A percentile compares a stretch with the other conserved stretches of the same genome.
phyloP scores from a whole-genome alignment of 1,284 basidiomycete genomes.

The Golubevia sp. region DNA sequence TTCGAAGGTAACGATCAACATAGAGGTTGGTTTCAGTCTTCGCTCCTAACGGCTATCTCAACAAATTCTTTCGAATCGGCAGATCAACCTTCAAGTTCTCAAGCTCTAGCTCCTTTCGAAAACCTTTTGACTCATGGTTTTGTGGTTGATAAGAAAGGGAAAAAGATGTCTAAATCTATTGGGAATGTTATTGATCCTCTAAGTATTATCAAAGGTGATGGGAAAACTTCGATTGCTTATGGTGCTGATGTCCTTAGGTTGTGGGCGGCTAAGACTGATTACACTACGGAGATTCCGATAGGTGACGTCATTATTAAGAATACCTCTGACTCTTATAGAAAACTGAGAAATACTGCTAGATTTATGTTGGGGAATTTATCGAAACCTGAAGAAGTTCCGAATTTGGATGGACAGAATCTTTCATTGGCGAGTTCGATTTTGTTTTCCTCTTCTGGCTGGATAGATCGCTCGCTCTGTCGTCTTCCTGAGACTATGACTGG shows the following conservation, averaged over 20 bases:
- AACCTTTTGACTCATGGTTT: slow-evolving; percentile 94
- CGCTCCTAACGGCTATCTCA: slow-evolving; percentile 81
- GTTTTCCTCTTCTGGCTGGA: too few relatives aligned
- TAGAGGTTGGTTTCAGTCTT: slow-evolving; percentile 98
- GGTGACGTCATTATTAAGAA: slow-evolving; percentile 79
- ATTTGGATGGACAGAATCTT: slow-evolving; percentile 18
- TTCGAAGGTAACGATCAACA: slow-evolving; percentile 97
- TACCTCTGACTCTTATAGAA: slow-evolving; percentile 77
- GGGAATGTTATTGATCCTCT: slow-evolving; percentile 90
- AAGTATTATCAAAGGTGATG: slow-evolving; percentile 76
- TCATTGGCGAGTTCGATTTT: slow-evolving; percentile 12
- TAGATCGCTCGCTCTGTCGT: not conserved
- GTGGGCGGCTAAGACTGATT: slow-evolving; percentile 92
- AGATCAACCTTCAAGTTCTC: not conserved
- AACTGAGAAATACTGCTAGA: slow-evolving; percentile 84
- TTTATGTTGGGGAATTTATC: slow-evolving; percentile 80
- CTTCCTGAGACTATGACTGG: slow-evolving; percentile 61
- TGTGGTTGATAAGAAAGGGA: slow-evolving; percentile 85
- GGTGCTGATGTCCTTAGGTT: slow-evolving; percentile 85
- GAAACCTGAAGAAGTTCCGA: not conserved
- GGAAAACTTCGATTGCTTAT: too few relatives aligned
- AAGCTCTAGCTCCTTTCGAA: slow-evolving; percentile 70
- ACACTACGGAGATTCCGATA: slow-evolving; percentile 84
- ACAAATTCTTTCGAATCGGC: not conserved
- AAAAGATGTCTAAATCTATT: slow-evolving; percentile 98